Percentiles rank a stretch among this genome's conserved stretches.
phyloP scores from a whole-genome alignment of 2,329 filamentous ascomycete species.

The Cryphonectria carpinicola region DNA sequence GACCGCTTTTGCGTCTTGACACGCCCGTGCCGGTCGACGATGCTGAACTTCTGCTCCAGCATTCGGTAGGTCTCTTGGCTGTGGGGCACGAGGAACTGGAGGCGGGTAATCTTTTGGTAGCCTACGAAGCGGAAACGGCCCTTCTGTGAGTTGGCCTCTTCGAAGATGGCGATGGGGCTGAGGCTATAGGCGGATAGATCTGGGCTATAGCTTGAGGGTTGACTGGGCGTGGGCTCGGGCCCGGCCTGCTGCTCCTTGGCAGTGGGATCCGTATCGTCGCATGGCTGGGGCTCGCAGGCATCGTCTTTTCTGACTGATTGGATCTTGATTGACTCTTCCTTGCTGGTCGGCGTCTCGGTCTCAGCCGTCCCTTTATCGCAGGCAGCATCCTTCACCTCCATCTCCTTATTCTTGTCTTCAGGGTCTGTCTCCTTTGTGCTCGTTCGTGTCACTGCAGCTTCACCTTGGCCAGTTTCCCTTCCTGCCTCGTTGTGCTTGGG shows the following conservation, averaged over 20 bases:
- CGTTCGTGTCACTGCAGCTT: background rate
- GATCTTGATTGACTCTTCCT: background rate
- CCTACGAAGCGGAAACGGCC: conserved; percentile 2
- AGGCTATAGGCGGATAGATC: background rate
- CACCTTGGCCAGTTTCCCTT: background rate
- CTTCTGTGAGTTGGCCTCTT: background rate
- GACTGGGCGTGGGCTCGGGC: background rate
- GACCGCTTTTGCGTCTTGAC: background rate
- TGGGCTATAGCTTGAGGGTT: background rate
- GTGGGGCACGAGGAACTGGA: background rate
- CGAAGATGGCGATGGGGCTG: conserved; percentile 1
- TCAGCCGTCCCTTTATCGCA: background rate
- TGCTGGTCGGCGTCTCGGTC: background rate
- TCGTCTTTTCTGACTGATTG: background rate
- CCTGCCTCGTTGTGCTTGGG: background rate
- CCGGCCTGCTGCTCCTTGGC: background rate
- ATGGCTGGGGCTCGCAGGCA: background rate
- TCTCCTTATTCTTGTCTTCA: background rate
- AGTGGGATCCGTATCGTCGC: background rate
- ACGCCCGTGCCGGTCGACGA: background rate
- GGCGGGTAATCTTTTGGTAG: conserved; percentile 10
- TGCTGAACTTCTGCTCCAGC: conserved; percentile 10
- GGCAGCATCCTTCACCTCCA: background rate
- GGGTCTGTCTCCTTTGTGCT: background rate
- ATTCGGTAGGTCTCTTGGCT: conserved; percentile 3